A percentile compares a stretch with the other conserved stretches of the same genome.
These are phyloP conservation scores for Globisporangium paddicum DNA, from an alignment of 352 stramenopile species.

Conservation along the genomic window DNA sequence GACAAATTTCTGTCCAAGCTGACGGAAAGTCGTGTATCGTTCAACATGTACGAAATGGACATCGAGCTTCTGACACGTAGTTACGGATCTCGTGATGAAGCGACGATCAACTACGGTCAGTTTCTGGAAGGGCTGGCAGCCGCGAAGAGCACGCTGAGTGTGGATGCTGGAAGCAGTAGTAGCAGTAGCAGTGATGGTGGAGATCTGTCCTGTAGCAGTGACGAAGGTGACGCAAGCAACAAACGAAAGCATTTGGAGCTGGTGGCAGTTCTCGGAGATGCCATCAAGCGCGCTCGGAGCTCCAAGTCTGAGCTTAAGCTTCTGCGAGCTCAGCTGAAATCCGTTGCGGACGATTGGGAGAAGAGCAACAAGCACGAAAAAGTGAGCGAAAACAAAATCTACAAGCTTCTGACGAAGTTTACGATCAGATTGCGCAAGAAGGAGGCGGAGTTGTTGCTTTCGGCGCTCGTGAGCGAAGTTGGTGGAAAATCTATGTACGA, in stretches of 20 bases:
- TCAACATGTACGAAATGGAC: conserved; percentile 70
- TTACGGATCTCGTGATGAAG: conserved; percentile 23
- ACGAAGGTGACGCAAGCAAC: conserved; percentile 32
- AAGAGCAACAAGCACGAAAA: conserved; percentile 20
- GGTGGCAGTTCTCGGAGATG: conserved; percentile 21
- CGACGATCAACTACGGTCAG: conserved; percentile 36
- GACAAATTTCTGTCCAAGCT: conserved; percentile 71
- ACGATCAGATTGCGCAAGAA: conserved; percentile 41
- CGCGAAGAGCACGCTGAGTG: conserved; percentile 19
- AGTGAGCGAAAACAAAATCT: conserved; percentile 54
- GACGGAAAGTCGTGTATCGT: conserved; percentile 41
- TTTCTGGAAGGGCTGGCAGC: conserved; percentile 51
- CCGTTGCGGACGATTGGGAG: conserved; percentile 12
- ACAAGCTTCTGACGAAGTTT: conserved; percentile 47
- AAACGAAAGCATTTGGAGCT: conserved; percentile 27
- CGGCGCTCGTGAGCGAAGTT: conserved; percentile 26
- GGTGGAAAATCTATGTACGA: conserved; percentile 31
- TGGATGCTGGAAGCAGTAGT: conserved; percentile 8
- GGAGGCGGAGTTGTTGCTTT: conserved; percentile 42
- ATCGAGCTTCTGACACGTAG: conserved; percentile 29
- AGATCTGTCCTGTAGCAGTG: conserved; percentile 37
- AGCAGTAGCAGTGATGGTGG: conserved; percentile 25
- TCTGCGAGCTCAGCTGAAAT: conserved; percentile 22
- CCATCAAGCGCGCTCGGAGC: conserved; percentile 32
- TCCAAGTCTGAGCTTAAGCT: conserved; percentile 31